Conservation (phyloP, 169 alveolate species). For the Perkinsus marinus region DNA sequence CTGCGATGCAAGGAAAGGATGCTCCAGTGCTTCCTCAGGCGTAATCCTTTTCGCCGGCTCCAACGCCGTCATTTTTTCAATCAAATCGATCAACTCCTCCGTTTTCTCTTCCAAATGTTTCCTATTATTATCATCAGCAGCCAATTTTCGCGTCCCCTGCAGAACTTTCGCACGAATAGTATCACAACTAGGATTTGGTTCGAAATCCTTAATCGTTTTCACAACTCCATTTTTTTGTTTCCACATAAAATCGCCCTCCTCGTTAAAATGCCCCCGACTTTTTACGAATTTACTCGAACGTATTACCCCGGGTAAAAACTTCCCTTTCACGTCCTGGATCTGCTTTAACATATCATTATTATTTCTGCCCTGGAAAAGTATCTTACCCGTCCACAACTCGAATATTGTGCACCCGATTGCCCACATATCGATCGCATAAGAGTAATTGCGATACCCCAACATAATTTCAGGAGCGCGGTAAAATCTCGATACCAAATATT, state of each 20-base stretch:
- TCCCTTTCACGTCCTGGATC: slow-evolving; percentile 84
- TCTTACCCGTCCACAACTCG: slow-evolving; percentile 90
- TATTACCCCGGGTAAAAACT: slow-evolving; percentile 71
- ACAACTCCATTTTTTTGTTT: slow-evolving; percentile 42
- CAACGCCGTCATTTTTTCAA: slow-evolving; percentile 79
- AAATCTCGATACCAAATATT: slow-evolving; percentile 82
- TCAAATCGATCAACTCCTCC: slow-evolving; percentile 73
- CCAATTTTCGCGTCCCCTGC: slow-evolving; percentile 24
- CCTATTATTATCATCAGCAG: slow-evolving; percentile 22
- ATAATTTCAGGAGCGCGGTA: slow-evolving; percentile 97
- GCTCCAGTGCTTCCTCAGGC: slow-evolving; percentile 87
- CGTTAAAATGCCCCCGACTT: slow-evolving; percentile 54
- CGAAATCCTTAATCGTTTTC: slow-evolving; percentile 8
- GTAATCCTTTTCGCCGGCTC: slow-evolving; percentile 88
- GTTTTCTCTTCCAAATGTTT: slow-evolving; percentile 39
- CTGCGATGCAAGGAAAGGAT: slow-evolving; percentile 56
- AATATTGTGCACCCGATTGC: slow-evolving; percentile 84
- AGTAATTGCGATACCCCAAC: slow-evolving; percentile 72
- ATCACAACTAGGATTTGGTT: background rate
- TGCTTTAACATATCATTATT: slow-evolving; percentile 87
- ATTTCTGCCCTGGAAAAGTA: slow-evolving; percentile 82
- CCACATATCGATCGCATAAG: slow-evolving; percentile 85
- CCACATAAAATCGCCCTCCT: slow-evolving; percentile 35
- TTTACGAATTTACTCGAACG: slow-evolving; percentile 62
- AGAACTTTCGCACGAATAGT: background rate